Percentiles rank a stretch among this genome's conserved stretches.
These are phyloP conservation scores for Fraxinus sp. DNA, from an alignment of 305 asterid genomes.

Conservation along the genomic window DNA sequence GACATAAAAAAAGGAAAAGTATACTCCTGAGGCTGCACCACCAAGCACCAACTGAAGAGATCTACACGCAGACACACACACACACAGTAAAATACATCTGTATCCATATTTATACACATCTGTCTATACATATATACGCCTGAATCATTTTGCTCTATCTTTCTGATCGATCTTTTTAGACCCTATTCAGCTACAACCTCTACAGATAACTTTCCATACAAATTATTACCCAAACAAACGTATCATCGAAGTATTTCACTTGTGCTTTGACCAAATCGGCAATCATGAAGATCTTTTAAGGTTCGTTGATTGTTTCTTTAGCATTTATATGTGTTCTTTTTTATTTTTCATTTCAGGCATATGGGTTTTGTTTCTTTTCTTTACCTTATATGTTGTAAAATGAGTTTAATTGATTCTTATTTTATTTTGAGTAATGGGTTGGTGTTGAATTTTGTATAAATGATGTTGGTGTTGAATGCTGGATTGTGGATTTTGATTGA, in stretches of 20 bases:
- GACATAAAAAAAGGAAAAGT: background rate
- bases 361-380: background rate
- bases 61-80: background rate
- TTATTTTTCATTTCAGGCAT: background rate
- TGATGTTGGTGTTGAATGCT: background rate
- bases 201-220: background rate
- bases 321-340: background rate
- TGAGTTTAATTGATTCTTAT: background rate
- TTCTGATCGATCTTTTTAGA: background rate
- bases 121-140: background rate
- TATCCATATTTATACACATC: background rate
- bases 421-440: background rate
- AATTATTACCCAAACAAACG: background rate
- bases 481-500: background rate
- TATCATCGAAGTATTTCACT: background rate
- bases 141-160: background rate
- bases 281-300: conserved; percentile 2
- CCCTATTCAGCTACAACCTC: background rate
- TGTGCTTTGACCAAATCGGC: conserved; percentile 4
- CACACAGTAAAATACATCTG: background rate
- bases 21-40: background rate
- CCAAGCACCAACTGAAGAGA: background rate
- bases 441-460: background rate
- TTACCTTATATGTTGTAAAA: background rate
- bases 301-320: background rate